Evolutionary conservation across 2,329 filamentous ascomycete genomes (phyloP), one percentile per base, ranked within the genome.

Genomic region (Teratosphaeria gauchensis): DNA sequence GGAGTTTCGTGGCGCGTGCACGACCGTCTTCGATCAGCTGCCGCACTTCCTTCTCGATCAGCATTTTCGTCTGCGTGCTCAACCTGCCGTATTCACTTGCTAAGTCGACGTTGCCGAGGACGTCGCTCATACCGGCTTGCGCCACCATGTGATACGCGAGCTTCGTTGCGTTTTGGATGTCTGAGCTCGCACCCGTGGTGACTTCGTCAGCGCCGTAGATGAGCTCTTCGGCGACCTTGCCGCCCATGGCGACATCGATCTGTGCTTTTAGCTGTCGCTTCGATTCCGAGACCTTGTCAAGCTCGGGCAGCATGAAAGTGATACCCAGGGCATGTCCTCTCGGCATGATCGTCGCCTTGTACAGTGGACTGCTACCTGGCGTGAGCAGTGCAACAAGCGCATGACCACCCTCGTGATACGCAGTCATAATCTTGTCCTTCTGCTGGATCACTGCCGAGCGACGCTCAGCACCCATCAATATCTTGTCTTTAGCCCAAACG

Each of bases 401-500:
- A 73, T 99, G 94, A 2, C 94, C 94, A 58, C 92, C 95, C 76
- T 99, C 94, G 70, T 96, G 91, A 69, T 95, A 96, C 1, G 91
- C 91, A n/a, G 92, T 96, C 80, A 91, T 87, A 66, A 94, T 83
- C 78, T 95, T 97, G 76, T 99, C 94, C 76, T 95, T 91, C 63
- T 92, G 85, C 51, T 88, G 89, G 58, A 99, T 92, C 58, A 96
- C 83, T 76, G 92, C 90, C 65, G 87, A 95, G 72, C 86, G 89
- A 71, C 87, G 85, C 77, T 99, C 94, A 2, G 92, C 89, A 42
- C 94, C 94, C 90, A 99, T 96, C 73, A 96, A 87, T 57, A 99
- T 89, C 76, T 94, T 94, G 78, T 99, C 94, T 76, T 95, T 97
- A 59, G 94, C 94, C 92, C 92, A 99, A 66, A 96, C 92, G 63